Percentiles rank a stretch among this genome's conserved stretches.
phyloP scores from a whole-genome alignment of 176 grass and related monocot species.

The Oropetium thomaeum region DNA sequence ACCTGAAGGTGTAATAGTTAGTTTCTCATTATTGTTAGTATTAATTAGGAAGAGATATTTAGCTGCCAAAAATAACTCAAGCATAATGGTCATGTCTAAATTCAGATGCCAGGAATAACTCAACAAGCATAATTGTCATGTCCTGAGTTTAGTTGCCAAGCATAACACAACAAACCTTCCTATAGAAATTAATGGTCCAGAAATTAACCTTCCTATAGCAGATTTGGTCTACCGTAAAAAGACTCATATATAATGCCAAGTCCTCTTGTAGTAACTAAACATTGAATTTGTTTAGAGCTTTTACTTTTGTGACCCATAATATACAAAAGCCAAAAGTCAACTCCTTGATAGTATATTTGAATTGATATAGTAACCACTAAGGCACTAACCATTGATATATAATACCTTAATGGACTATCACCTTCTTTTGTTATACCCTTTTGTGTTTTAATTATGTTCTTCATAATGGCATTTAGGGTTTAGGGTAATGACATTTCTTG shows the following conservation, averaged over 20 bases:
- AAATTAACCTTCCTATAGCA: too few species aligned
- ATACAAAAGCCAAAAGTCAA: not conserved
- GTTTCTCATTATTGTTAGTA: too few species aligned
- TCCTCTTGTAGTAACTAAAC: not conserved
- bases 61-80: too few species aligned
- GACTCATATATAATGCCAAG: not conserved
- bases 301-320: not conserved
- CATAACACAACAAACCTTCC: too few species aligned
- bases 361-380: conserved; percentile 7
- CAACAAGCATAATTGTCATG: too few species aligned
- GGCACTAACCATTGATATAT: not conserved
- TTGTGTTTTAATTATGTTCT: not conserved
- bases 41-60: too few species aligned
- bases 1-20: too few species aligned
- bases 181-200: too few species aligned
- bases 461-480: not conserved
- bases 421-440: not conserved
- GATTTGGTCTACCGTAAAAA: too few species aligned
- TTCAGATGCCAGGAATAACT: too few species aligned
- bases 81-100: too few species aligned
- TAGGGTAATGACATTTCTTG: not conserved
- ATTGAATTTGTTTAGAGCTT: not conserved
- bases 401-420: not conserved
- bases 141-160: too few species aligned
- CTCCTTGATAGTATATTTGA: not conserved